A percentile compares a stretch with the other conserved stretches of the same genome.
Evolutionary conservation across 768 basidiomycete species (phyloP).

Genomic region (Boletus huronensis): DNA sequence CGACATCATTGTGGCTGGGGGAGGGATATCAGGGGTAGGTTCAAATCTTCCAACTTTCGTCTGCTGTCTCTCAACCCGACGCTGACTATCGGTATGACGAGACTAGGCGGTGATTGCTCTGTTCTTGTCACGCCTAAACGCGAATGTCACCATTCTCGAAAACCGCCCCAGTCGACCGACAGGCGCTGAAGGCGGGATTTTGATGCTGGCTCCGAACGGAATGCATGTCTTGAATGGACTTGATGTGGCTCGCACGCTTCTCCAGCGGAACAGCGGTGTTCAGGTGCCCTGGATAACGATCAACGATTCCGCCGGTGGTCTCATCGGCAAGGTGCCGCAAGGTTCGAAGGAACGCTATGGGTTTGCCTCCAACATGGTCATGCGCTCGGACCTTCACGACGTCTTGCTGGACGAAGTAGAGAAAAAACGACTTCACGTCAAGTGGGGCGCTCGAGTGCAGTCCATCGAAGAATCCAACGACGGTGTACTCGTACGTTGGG

Average conservation of each 20-base stretch:
- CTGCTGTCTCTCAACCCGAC: not conserved
- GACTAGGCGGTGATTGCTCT: constrained; percentile 21
- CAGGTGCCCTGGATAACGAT: constrained; percentile 21
- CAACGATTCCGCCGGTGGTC: constrained; percentile 19
- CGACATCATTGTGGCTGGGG: constrained; percentile 29
- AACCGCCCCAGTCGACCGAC: constrained; percentile 15
- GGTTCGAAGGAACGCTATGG: constrained; percentile 28
- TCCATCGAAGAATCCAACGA: constrained; percentile 23
- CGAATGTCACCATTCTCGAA: constrained; percentile 23
- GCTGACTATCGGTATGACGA: not conserved
- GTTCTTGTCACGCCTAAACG: constrained; percentile 24
- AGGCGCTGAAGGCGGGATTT: constrained; percentile 22
- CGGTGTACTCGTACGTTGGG: constrained; percentile 28
- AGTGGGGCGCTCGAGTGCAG: constrained; percentile 24
- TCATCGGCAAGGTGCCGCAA: constrained; percentile 24
- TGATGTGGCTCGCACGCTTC: constrained; percentile 21
- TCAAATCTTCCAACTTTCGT: not conserved
- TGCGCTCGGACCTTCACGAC: constrained; percentile 32
- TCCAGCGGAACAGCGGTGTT: constrained; percentile 20
- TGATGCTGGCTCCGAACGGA: constrained; percentile 30
- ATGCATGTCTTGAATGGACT: constrained; percentile 29
- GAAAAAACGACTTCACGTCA: constrained; percentile 13
- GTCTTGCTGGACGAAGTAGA: constrained; percentile 30
- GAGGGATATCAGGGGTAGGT: constrained; percentile 28
- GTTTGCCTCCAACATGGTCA: constrained; percentile 24